Conservation (phyloP, 805 yeast species). For the Ogataea methylovora region DNA sequence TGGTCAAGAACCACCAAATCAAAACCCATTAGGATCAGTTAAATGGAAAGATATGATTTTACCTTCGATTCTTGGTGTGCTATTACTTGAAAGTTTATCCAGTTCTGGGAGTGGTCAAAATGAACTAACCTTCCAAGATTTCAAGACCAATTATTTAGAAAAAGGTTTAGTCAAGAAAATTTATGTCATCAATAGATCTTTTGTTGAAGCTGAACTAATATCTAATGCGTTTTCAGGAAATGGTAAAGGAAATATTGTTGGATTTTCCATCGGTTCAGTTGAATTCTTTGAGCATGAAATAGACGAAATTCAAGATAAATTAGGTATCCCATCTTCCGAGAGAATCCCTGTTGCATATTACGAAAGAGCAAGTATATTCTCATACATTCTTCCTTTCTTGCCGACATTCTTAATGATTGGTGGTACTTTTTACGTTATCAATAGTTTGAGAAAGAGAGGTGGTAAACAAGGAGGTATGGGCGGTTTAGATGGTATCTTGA, state of each 20-base stretch:
- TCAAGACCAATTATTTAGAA: slow-evolving; percentile 64
- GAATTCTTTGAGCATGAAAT: slow-evolving; percentile 81
- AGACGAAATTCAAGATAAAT: slow-evolving; percentile 66
- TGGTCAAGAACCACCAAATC: too few species aligned
- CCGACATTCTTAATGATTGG: slow-evolving; percentile 90
- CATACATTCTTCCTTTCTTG: slow-evolving; percentile 61
- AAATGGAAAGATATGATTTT: too few species aligned
- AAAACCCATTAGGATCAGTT: too few species aligned
- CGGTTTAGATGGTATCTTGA: slow-evolving; percentile 75
- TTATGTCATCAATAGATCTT: slow-evolving; percentile 66
- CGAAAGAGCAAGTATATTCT: slow-evolving; percentile 59
- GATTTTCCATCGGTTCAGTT: slow-evolving; percentile 81
- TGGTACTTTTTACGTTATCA: slow-evolving; percentile 67
- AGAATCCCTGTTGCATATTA: slow-evolving; percentile 78
- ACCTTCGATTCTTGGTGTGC: too few species aligned
- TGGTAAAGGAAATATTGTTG: slow-evolving; percentile 22
- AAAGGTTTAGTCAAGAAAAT: slow-evolving; percentile 71
- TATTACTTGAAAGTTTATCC: too few species aligned
- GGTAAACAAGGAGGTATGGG: slow-evolving; percentile 51
- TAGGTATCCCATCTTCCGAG: slow-evolving; percentile 50
- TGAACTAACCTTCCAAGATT: slow-evolving; percentile 86
- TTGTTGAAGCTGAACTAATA: slow-evolving; percentile 56
- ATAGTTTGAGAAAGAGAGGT: slow-evolving; percentile 21
- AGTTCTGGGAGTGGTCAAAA: slow-evolving; percentile 8
- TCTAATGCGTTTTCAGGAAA: slow-evolving; percentile 21